Evolutionary conservation across 2,329 filamentous ascomycete genomes (phyloP).

Genomic region (Neoscytalidium dimidiatum): DNA sequence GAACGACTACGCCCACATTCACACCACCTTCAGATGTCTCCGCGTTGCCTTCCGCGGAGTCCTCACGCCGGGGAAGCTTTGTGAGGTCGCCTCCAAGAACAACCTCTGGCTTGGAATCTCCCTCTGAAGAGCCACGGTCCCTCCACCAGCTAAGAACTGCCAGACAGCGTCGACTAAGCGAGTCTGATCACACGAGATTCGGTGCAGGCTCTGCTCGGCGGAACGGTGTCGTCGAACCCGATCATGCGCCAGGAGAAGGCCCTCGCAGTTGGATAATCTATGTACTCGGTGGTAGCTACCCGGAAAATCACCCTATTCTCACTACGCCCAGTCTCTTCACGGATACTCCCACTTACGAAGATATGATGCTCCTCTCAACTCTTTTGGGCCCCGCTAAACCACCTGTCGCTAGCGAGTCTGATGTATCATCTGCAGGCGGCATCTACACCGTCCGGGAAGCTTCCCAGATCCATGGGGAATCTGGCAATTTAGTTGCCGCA

Average conservation of each 20-base stretch:
- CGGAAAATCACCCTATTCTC: conserved; percentile 69
- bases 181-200: conserved; percentile 62
- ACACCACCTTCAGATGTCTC: conserved; percentile 37
- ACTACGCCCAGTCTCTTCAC: conserved; percentile 71
- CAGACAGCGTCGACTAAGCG: conserved; percentile 58
- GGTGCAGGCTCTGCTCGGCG: conserved; percentile 63
- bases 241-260: conserved; percentile 57
- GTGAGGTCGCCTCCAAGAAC: conserved; percentile 30
- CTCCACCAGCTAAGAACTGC: conserved; percentile 37
- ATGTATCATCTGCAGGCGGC: conserved; percentile 64
- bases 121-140: conserved; percentile 42
- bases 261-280: conserved; percentile 73
- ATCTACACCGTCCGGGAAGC: conserved; percentile 55
- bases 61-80: conserved; percentile 44
- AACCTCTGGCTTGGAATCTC: conserved; percentile 45
- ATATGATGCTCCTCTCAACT: conserved; percentile 69
- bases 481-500: conserved; percentile 48
- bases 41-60: conserved; percentile 33
- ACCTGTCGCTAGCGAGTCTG: conserved; percentile 65
- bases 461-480: conserved; percentile 33
- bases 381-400: conserved; percentile 69
- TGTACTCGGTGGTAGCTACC: conserved; percentile 68
- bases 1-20: conserved; percentile 45
- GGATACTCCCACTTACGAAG: conserved; percentile 70
- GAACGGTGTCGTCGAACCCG: conserved; percentile 63